phyloP scores from a whole-genome alignment of 768 basidiomycete genomes.

The Tulasnella sp. region DNA sequence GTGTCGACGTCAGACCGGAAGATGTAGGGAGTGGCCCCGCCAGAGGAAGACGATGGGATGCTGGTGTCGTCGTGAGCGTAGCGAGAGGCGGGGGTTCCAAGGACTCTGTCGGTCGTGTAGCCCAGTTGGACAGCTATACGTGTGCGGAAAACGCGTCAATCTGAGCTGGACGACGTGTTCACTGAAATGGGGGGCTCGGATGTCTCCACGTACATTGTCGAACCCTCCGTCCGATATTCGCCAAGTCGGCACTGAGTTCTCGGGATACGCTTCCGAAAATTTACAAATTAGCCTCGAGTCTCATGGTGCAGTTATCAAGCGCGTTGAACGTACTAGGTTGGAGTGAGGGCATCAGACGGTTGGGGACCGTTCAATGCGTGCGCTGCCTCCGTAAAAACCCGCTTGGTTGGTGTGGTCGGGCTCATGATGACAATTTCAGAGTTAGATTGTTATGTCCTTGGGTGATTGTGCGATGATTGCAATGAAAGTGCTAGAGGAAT shows the following conservation, averaged over 20 bases:
- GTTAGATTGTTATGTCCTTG: not conserved
- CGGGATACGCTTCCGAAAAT: not conserved
- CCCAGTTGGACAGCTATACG: slow-evolving; percentile 22
- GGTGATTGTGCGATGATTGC: not conserved
- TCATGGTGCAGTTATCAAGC: not conserved
- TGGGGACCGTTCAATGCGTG: slow-evolving; percentile 2
- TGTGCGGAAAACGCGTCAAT: not conserved
- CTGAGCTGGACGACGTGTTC: not conserved
- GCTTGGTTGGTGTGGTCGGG: slow-evolving; percentile 22
- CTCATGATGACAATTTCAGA: not conserved
- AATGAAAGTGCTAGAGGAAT: not conserved
- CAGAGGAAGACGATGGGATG: slow-evolving; percentile 13
- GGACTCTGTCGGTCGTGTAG: slow-evolving; percentile 27
- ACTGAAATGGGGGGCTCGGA: not conserved
- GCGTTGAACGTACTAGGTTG: slow-evolving; percentile 21
- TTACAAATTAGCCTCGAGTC: not conserved
- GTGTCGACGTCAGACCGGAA: slow-evolving; percentile 32
- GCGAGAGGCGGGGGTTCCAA: not conserved
- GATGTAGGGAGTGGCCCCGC: not conserved
- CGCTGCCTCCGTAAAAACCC: slow-evolving; percentile 23
- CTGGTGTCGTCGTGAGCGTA: not conserved
- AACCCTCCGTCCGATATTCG: slow-evolving; percentile 24
- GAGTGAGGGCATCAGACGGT: not conserved
- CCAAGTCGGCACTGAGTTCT: slow-evolving; percentile 5
- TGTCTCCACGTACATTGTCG: slow-evolving; percentile 25